Conservation (phyloP, 164 flowering plant species). For the Brasenia schreberi region DNA sequence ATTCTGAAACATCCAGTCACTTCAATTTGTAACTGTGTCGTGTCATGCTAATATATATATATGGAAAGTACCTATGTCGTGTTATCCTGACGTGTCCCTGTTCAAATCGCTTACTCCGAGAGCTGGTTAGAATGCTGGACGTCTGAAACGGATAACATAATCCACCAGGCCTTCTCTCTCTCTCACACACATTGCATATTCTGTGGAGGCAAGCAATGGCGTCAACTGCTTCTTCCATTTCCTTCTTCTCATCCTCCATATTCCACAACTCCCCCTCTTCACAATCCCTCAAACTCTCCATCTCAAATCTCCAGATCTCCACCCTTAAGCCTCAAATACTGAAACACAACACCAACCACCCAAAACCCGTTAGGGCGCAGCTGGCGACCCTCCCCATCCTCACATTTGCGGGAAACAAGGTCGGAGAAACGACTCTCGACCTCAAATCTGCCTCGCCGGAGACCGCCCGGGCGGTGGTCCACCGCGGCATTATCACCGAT, state of each 20-base stretch:
- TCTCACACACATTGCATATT: not conserved
- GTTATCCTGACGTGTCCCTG: too few relatives aligned
- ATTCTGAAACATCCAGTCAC: too few relatives aligned
- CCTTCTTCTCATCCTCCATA: constrained; percentile 10
- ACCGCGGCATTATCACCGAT: constrained; percentile 77
- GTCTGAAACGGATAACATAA: not conserved
- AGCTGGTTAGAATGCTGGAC: not conserved
- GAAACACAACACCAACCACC: constrained; percentile 10
- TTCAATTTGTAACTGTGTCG: too few relatives aligned
- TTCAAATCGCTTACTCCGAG: too few relatives aligned
- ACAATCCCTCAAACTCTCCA: not conserved
- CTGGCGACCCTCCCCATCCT: constrained; percentile 64
- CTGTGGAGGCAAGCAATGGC: constrained; percentile 1
- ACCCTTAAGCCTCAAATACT: constrained; percentile 1
- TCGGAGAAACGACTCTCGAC: constrained; percentile 60
- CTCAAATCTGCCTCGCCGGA: constrained; percentile 73
- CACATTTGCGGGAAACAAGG: constrained; percentile 68
- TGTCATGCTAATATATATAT: too few relatives aligned
- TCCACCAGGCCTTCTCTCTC: not conserved
- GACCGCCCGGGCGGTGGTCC: constrained; percentile 91
- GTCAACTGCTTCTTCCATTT: not conserved
- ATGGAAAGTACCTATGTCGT: too few relatives aligned
- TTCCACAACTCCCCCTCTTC: not conserved
- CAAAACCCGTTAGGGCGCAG: constrained; percentile 23
- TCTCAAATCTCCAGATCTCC: not conserved